phyloP scores from a whole-genome alignment of 805 yeast genomes.

The Jamesozyma jinghongensis region DNA sequence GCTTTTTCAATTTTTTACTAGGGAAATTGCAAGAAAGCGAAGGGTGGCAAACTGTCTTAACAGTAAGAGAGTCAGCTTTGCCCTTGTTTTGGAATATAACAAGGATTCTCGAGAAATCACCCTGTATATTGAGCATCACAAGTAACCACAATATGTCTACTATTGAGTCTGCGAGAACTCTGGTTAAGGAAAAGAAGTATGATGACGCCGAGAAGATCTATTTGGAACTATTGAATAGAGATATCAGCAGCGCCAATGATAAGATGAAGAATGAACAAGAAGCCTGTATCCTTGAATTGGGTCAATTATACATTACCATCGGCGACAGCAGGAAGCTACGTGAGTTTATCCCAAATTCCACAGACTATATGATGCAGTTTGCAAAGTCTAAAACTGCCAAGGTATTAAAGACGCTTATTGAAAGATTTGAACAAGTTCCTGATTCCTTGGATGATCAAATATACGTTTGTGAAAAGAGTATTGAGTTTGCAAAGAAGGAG shows the following conservation, averaged over 20 bases:
- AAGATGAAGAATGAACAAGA: slow-evolving; percentile 49
- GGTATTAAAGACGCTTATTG: slow-evolving; percentile 73
- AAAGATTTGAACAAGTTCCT: slow-evolving; percentile 57
- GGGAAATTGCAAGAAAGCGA: not conserved
- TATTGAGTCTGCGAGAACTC: slow-evolving; percentile 53
- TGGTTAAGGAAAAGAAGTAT: slow-evolving; percentile 41
- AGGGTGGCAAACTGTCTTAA: not conserved
- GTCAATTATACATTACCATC: slow-evolving; percentile 51
- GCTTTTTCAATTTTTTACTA: too few relatives aligned
- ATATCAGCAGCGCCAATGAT: slow-evolving; percentile 22
- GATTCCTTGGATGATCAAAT: slow-evolving; percentile 62
- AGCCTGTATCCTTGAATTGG: slow-evolving; percentile 64
- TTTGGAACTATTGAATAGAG: slow-evolving; percentile 38
- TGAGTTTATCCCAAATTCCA: slow-evolving; percentile 55
- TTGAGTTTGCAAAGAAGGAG: slow-evolving; percentile 77
- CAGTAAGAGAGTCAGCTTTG: too few relatives aligned
- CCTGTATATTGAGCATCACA: too few relatives aligned
- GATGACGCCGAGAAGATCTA: slow-evolving; percentile 54
- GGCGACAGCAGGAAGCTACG: slow-evolving; percentile 44
- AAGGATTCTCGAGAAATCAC: too few relatives aligned
- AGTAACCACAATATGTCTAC: not conserved
- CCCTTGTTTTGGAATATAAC: too few relatives aligned
- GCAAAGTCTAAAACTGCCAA: slow-evolving; percentile 96
- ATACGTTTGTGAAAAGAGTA: slow-evolving; percentile 62
- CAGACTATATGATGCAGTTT: slow-evolving; percentile 61